These are phyloP conservation scores for Letharia columbiana DNA, from an alignment of 495 filamentous ascomycete genomes.

Conservation along the genomic window DNA sequence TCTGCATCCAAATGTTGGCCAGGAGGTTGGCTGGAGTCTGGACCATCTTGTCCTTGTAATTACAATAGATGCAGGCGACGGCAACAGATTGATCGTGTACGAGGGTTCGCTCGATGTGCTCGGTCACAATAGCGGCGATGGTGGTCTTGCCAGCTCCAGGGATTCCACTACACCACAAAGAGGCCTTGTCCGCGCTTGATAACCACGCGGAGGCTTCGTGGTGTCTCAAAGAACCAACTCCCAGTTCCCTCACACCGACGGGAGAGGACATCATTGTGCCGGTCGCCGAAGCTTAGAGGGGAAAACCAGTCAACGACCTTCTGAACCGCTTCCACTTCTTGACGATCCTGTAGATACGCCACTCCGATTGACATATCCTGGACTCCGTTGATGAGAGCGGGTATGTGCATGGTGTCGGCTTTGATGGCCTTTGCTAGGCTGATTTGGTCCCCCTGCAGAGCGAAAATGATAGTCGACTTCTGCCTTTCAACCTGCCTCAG, in stretches of 20 bases:
- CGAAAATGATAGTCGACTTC: constrained; percentile 25
- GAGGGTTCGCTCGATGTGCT: too few species aligned
- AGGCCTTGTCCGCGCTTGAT: not conserved
- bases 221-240: constrained; percentile 1
- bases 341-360: not conserved
- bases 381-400: not conserved
- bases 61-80: constrained; percentile 29
- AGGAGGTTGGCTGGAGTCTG: constrained; percentile 22
- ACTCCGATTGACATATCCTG: not conserved
- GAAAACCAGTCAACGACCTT: constrained; percentile 14
- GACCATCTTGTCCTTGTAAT: constrained; percentile 28
- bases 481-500: constrained; percentile 28
- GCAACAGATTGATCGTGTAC: constrained; percentile 4
- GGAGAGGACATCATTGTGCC: constrained; percentile 6
- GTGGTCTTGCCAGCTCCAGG: too few species aligned
- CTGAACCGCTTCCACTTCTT: constrained; percentile 3
- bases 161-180: constrained; percentile 8
- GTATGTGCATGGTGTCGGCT: not conserved
- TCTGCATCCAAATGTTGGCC: not conserved
- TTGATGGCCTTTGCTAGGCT: not conserved
- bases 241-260: not conserved
- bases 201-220: not conserved
- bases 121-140: too few species aligned
- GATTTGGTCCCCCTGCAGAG: constrained; percentile 29
- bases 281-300: not conserved